phyloP scores from a whole-genome alignment of 129 eudicot species.

The Calendula officinalis region DNA sequence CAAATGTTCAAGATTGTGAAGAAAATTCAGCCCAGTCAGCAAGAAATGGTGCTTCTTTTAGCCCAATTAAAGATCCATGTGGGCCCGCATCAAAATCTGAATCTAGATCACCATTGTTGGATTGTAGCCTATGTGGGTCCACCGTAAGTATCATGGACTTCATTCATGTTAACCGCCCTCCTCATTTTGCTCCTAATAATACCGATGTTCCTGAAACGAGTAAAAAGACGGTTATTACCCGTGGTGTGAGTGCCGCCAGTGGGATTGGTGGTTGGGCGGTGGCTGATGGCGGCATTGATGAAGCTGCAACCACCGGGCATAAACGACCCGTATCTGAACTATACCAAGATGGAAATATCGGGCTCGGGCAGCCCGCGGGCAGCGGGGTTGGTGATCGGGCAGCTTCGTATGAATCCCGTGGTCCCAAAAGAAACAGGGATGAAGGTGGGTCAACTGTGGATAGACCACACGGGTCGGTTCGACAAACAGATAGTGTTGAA shows the following conservation, averaged over 20 bases:
- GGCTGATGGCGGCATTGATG: conserved; percentile 68
- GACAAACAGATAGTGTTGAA: conserved; percentile 77
- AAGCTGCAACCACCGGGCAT: conserved; percentile 64
- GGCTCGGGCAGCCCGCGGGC: conserved; percentile 79
- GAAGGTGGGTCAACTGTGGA: conserved; percentile 99
- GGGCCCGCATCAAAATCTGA: conserved; percentile 49
- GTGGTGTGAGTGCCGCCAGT: conserved; percentile 89
- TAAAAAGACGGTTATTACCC: conserved; percentile 72
- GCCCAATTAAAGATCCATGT: conserved; percentile 50
- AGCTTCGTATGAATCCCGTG: conserved; percentile 85
- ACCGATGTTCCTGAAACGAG: conserved; percentile 71
- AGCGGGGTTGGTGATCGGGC: conserved; percentile 95
- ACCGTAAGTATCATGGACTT: conserved; percentile 92
- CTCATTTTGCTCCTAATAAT: conserved; percentile 64
- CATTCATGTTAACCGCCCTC: conserved; percentile 66
- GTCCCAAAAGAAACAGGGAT: conserved; percentile 77
- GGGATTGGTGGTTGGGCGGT: conserved; percentile 90
- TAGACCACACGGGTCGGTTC: conserved; percentile 52
- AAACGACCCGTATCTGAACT: conserved; percentile 44
- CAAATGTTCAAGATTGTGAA: conserved; percentile 86
- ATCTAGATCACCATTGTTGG: conserved; percentile 81
- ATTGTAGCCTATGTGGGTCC: conserved; percentile 92
- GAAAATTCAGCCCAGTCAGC: conserved; percentile 98
- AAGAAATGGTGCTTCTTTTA: conserved; percentile 67
- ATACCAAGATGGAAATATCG: conserved; percentile 53